Evolutionary conservation across 352 stramenopile species (phyloP), one percentile per base, ranked within the genome.

Genomic region (Pythium dissotocum): DNA sequence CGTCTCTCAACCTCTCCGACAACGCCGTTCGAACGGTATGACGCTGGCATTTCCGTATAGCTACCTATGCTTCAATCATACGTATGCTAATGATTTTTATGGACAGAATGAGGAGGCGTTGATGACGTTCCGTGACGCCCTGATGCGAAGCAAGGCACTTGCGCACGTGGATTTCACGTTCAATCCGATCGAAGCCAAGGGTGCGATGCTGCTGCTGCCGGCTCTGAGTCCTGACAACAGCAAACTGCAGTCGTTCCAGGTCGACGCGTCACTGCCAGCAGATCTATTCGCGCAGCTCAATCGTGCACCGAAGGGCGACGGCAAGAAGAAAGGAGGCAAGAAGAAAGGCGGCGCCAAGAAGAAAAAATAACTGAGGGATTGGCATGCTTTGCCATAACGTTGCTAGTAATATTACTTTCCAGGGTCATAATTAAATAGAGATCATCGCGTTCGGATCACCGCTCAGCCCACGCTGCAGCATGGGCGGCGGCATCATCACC

Each of bases 261-360:
- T 94, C 2, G 87, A 94, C 26, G 73, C 87, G 9, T 91, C 85
- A 21, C 75, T 93, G 21, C 87, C 85, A 3, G 74, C 73, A 8
- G 80, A 91, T 21, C 53, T 95, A 9, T 95, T 95, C 40, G 64
- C 73, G n/a, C 75, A 86, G 55, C 77, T 95, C 10, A 90, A 95
- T 65, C 83, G 84, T 30, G 74, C 83, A 12, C 74, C 81, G 18
- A 91, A 91, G 52, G 76, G 77, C 52, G 87, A 93, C 26, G 70
- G 78, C 49, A 94, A 91, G 68, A 91, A 93, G 76, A 92, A 90
- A 61, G 80, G 77, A n/a, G 79, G 82, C 40, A 92, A 93, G 67
- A 93, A 91, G 72, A 79, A 75, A 46, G 76, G 77, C 16, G 74
- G 76, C 18, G 70, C 64, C 24, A 88, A 87, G 59, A 92, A 92